A percentile compares a stretch with the other conserved stretches of the same genome.
These are phyloP conservation scores for Nicotiana rustica DNA, from an alignment of 305 asterid genomes.

Conservation along the genomic window DNA sequence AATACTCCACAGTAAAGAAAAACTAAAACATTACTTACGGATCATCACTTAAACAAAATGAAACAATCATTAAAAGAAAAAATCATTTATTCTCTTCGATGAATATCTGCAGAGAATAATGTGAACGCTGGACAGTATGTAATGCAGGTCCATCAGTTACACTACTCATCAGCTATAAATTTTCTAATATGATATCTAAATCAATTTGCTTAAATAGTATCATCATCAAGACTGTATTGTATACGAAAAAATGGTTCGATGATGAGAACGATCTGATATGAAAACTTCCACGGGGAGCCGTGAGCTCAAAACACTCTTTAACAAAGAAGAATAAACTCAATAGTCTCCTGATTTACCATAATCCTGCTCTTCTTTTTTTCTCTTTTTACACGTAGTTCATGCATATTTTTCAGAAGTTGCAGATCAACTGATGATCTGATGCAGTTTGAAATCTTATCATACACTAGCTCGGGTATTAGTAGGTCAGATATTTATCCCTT, in stretches of 20 bases:
- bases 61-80: constrained; percentile 17
- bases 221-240: background rate
- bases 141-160: background rate
- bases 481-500: background rate
- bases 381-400: background rate
- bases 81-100: background rate
- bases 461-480: background rate
- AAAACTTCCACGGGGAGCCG: background rate
- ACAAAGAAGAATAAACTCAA: constrained; percentile 23
- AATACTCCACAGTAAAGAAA: too few relatives aligned
- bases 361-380: background rate
- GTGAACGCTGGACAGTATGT: constrained; percentile 12
- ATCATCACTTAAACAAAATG: constrained; percentile 23
- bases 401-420: background rate
- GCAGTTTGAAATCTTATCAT: background rate
- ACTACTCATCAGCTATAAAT: constrained; percentile 6
- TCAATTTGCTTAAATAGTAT: background rate
- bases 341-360: background rate
- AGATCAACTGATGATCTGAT: constrained; percentile 5
- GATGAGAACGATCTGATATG: background rate
- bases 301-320: constrained; percentile 20
- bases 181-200: background rate
- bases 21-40: constrained; percentile 5
- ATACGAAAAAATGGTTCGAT: background rate
- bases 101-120: constrained; percentile 10